Base-by-base conservation (phyloP, 2,329 filamentous ascomycete species). In the Stachybotrys chartarum region DNA sequence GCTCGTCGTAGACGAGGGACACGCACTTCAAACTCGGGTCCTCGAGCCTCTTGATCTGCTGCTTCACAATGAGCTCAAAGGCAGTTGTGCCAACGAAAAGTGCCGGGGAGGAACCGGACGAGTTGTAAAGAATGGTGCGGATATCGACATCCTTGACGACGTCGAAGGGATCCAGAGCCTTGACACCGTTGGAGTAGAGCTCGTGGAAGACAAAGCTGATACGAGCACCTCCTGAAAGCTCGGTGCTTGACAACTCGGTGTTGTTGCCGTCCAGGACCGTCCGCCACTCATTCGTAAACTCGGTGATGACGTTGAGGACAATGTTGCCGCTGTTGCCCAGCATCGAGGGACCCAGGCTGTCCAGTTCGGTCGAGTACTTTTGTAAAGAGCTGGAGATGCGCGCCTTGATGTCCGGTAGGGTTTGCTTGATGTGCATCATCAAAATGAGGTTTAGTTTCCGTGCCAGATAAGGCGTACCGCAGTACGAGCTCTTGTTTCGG, bases 371-470 rank as follows among this genome's bases (percentile, higher is more conserved):
- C 5, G 83, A 79, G 73, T 99, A 99, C 71, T 99, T 99, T 69
- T 92, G 87, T 57, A 99, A 79, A 14, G 93, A 97, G 62, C 90
- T 88, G n/a, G 89, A 84, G 64, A 99, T 99, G 60, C 95, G 88
- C 14, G 90, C 91, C 78, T 99, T 99, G 79, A 99, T 99, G 69
- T 99, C 94, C 46, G 94, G 94, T 14, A 99, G 83, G 1, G 94
- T 99, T 78, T 99, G 93, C 77, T 99, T 99, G 79, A 99, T 99
- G 78, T 99, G 94, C 94, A 99, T 99, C 93, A 99, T 97, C 64
- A 99, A 82, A 68, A 99, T 97, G 66, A 99, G 80, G 75, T 99
- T 99, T 58, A 99, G 84, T 76, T 99, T 99, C 63, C 93, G 86
- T 5, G 94, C 94, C 57, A 99, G 80, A 69, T 99, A 99, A 5